These are phyloP conservation scores for Babesia bigemina DNA, from an alignment of 169 alveolate species.

Conservation along the genomic window DNA sequence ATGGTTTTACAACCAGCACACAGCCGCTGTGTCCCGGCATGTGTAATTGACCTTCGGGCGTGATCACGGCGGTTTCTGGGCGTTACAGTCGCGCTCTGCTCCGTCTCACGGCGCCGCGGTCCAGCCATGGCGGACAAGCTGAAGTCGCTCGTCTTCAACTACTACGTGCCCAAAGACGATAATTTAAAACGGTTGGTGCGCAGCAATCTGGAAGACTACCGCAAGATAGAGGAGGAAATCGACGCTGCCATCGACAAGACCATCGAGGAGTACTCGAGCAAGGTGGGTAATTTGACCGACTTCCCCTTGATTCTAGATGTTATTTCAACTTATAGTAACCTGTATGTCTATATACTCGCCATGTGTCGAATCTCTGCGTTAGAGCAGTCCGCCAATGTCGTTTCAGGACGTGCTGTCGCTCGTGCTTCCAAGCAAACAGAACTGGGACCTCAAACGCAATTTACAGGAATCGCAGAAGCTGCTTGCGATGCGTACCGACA, in stretches of 20 bases:
- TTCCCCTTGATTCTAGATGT: background rate
- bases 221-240: conserved; percentile 55
- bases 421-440: conserved; percentile 64
- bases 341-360: too few relatives aligned
- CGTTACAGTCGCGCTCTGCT: background rate
- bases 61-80: background rate
- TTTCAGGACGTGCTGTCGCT: conserved; percentile 65
- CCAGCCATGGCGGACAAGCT: conserved; percentile 42
- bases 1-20: background rate
- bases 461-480: conserved; percentile 71
- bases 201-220: conserved; percentile 54
- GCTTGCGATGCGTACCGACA: conserved; percentile 77
- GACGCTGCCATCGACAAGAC: conserved; percentile 36
- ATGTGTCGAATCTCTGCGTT: too few relatives aligned
- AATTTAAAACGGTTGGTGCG: conserved; percentile 50
- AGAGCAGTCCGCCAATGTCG: too few relatives aligned
- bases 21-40: too few relatives aligned
- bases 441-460: conserved; percentile 82
- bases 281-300: conserved; percentile 13
- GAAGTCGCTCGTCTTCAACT: conserved; percentile 50
- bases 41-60: too few relatives aligned
- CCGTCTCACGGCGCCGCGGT: conserved; percentile 7
- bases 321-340: too few relatives aligned
- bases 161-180: conserved; percentile 67
- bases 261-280: conserved; percentile 43